phyloP scores from a whole-genome alignment of 1,284 basidiomycete species.

The Cutaneotrichosporon arboriforme region DNA sequence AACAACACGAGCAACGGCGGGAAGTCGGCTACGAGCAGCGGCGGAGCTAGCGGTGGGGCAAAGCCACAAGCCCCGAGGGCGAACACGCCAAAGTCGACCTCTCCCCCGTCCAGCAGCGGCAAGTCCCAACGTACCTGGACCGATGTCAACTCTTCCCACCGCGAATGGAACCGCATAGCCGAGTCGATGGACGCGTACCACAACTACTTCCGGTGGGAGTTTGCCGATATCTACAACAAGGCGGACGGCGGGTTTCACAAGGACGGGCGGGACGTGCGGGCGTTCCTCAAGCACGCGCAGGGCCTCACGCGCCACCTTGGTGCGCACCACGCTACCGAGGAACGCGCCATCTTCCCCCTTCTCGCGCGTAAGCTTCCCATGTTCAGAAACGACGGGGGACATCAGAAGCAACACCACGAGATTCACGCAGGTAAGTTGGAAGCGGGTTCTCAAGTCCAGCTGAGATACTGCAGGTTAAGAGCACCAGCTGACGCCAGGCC shows the following conservation, averaged over 20 bases:
- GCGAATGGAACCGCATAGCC: conserved; percentile 32
- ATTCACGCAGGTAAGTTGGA: conserved; percentile 60
- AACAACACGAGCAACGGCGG: no score
- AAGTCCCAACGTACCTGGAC: no score
- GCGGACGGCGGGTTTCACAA: conserved; percentile 55
- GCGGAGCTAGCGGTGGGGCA: no score
- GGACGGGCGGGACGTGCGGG: conserved; percentile 50
- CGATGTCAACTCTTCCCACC: no score
- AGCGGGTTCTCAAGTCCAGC: no score
- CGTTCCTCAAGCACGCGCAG: conserved; percentile 52
- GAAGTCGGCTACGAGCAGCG: no score
- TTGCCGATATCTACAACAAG: conserved; percentile 38
- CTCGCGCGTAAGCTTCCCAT: conserved; percentile 60
- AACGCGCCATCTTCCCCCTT: conserved; percentile 58
- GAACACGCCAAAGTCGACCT: no score
- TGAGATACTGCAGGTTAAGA: not conserved
- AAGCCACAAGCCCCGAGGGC: no score
- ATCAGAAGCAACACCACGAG: conserved; percentile 58
- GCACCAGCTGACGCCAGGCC: not conserved
- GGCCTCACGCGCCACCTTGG: conserved; percentile 55
- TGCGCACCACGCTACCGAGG: conserved; percentile 60
- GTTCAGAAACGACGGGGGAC: conserved; percentile 54
- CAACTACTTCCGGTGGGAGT: conserved; percentile 40
- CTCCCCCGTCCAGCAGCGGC: no score
- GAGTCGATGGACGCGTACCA: conserved; percentile 43